These are phyloP conservation scores for Narthecium ossifragum DNA, from an alignment of 106 monocot genomes.

Conservation along the genomic window DNA sequence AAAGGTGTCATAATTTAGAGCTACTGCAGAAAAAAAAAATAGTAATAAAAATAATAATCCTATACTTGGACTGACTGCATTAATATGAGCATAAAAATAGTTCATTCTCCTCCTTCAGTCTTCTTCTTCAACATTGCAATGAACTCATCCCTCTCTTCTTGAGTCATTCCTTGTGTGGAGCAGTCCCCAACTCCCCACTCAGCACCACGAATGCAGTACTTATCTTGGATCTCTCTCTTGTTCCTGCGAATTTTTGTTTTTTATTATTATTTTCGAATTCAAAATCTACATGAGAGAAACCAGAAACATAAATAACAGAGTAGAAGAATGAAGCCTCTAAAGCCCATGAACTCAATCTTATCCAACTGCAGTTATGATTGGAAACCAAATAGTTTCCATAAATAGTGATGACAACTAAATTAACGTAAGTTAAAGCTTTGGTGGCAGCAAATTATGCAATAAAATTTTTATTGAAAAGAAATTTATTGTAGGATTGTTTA, in stretches of 20 bases:
- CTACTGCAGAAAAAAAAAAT: background rate
- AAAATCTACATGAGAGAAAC: background rate
- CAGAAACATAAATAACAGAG: too few relatives aligned
- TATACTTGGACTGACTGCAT: background rate
- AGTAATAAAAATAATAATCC: background rate
- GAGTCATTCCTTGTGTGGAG: slow-evolving; percentile 42
- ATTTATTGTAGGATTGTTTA: too few relatives aligned
- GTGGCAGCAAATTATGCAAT: too few relatives aligned
- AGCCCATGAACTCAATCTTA: too few relatives aligned
- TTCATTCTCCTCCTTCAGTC: slow-evolving; percentile 21
- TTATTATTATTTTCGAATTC: too few relatives aligned
- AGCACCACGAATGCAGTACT: slow-evolving; percentile 46
- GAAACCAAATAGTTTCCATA: too few relatives aligned
- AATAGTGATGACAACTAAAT: too few relatives aligned
- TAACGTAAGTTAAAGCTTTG: too few relatives aligned
- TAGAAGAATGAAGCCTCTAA: too few relatives aligned
- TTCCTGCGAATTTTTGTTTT: slow-evolving; percentile 29
- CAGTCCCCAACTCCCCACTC: slow-evolving; percentile 57
- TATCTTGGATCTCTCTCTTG: slow-evolving; percentile 29
- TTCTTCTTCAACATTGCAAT: slow-evolving; percentile 30
- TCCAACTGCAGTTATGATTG: too few relatives aligned
- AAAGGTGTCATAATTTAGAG: background rate
- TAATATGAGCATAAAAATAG: background rate
- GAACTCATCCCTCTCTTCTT: slow-evolving; percentile 41
- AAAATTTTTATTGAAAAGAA: too few relatives aligned